Percentiles rank a stretch among this genome's conserved stretches.
Evolutionary conservation across 495 filamentous ascomycete genomes (phyloP).

Genomic region (Lepidopterella palustris): DNA sequence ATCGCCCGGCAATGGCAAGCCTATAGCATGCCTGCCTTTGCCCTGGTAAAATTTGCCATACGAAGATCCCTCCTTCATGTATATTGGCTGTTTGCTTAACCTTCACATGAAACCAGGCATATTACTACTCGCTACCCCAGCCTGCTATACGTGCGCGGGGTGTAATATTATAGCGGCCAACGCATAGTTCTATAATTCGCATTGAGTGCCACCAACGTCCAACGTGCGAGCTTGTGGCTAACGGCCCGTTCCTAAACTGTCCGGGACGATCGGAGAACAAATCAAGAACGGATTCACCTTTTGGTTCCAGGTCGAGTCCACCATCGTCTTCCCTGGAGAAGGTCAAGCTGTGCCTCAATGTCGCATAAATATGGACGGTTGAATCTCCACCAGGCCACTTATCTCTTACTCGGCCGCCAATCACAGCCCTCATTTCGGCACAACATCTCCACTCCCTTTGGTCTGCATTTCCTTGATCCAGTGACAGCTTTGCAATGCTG

Average conservation of each 20-base stretch:
- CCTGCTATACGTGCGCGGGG: background rate
- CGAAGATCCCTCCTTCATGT: slow-evolving; percentile 15
- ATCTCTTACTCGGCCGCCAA: slow-evolving; percentile 8
- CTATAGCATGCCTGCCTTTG: slow-evolving; percentile 20
- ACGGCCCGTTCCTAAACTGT: slow-evolving; percentile 21
- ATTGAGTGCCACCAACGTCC: background rate
- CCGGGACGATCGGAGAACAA: background rate
- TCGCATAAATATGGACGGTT: slow-evolving; percentile 21
- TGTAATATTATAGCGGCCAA: background rate
- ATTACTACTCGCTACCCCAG: background rate
- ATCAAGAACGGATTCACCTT: background rate
- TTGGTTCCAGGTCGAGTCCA: slow-evolving; percentile 23
- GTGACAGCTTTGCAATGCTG: slow-evolving; percentile 6
- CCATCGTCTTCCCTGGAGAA: too few relatives aligned
- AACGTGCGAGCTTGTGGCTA: slow-evolving; percentile 8
- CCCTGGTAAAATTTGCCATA: slow-evolving; percentile 23
- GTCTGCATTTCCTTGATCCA: slow-evolving; percentile 4
- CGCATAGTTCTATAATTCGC: slow-evolving; percentile 7
- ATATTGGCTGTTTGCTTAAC: background rate
- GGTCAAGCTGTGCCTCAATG: slow-evolving; percentile 4
- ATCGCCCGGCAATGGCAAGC: slow-evolving; percentile 4
- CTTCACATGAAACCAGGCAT: slow-evolving; percentile 25
- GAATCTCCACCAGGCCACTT: slow-evolving; percentile 6
- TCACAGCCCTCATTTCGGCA: slow-evolving; percentile 12
- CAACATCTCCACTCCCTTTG: slow-evolving; percentile 4